Evolutionary conservation across 2,329 filamentous ascomycete species (phyloP), one percentile per base, ranked within the genome.

Genomic region (Torrubiella hemipterigena): DNA sequence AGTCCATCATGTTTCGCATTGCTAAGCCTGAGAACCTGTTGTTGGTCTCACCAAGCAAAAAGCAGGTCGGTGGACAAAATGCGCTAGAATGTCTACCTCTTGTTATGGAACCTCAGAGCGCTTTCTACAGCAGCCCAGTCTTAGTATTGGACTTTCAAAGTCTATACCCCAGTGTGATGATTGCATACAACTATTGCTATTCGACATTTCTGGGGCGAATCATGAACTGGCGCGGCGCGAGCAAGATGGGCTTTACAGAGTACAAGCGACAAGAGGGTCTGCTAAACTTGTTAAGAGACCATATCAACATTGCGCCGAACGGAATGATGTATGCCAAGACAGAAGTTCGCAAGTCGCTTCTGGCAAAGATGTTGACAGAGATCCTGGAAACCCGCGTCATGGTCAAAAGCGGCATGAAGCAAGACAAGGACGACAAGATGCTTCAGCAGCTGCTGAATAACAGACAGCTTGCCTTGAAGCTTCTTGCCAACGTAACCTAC

Each of bases 141-240:
- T 51, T 98, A 4, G 91, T 98, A 0, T 65, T 98, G 6, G 91
- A 98, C 55, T 98, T 98, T 40, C 89, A 96, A 49, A 93, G 85
- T 37, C 60, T 98, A 29, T 98, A 98, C 42, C 91, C 91, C 0
- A 95, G 87, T 54, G 79, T 96, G 37, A 95, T 98, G 86, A 96
- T 98, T 49, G 91, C 91, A 0, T 96, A 98, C 61, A 98, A 98
- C 48, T 91, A 95, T 50, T 98, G 91, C 59, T 98, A 98, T 50
- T 96, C 91, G 0, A 98, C 91, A 0, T 98, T 87, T 44, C 66
- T 96, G 1, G 91, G 91, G 1, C 75, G 91, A 18, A 77, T 94
- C 23, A 73, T 77, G 17, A 74, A 77, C 43, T 95, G 89, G 89
- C 75, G 85, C n/a, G 87, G 86, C 3, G 76, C 72, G 18, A 87